Conservation (phyloP, 306 rosid species). For the Morella rubra region DNA sequence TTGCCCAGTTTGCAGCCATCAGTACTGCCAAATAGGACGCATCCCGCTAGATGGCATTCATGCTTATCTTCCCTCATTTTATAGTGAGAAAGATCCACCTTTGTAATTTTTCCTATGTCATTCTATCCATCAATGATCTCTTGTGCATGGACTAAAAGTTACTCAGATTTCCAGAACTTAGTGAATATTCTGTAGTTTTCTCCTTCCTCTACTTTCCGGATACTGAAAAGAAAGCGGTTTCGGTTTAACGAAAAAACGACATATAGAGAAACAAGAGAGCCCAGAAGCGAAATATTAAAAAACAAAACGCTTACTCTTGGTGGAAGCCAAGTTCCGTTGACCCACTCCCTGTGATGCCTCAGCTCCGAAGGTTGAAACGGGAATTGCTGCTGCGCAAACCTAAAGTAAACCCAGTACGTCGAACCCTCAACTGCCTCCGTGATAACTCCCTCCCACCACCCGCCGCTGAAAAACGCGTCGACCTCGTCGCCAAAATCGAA, state of each 20-base stretch:
- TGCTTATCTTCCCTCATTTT: too few species aligned
- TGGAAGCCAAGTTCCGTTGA: conserved; percentile 33
- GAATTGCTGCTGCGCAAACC: conserved; percentile 5
- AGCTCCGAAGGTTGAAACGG: conserved; percentile 16
- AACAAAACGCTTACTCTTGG: conserved; percentile 10
- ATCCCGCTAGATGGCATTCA: too few species aligned
- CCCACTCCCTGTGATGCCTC: conserved; percentile 42
- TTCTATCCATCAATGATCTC: too few species aligned
- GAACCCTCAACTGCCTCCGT: not conserved
- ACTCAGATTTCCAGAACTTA: not conserved
- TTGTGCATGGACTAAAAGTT: too few species aligned
- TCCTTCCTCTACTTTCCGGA: not conserved
- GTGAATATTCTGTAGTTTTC: not conserved
- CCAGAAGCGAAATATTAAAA: not conserved
- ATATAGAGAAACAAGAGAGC: too few species aligned
- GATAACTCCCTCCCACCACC: conserved; percentile 45
- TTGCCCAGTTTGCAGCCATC: too few species aligned
- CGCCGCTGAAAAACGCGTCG: conserved; percentile 31
- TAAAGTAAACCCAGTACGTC: conserved; percentile 25
- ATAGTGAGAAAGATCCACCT: too few species aligned
- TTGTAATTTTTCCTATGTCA: too few species aligned
- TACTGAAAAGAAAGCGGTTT: not conserved
- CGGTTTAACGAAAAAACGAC: not conserved
- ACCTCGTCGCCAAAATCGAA: conserved; percentile 32
- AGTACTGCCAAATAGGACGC: too few species aligned